phyloP scores from a whole-genome alignment of 441 rosid genomes.

The Erodium trifolium region DNA sequence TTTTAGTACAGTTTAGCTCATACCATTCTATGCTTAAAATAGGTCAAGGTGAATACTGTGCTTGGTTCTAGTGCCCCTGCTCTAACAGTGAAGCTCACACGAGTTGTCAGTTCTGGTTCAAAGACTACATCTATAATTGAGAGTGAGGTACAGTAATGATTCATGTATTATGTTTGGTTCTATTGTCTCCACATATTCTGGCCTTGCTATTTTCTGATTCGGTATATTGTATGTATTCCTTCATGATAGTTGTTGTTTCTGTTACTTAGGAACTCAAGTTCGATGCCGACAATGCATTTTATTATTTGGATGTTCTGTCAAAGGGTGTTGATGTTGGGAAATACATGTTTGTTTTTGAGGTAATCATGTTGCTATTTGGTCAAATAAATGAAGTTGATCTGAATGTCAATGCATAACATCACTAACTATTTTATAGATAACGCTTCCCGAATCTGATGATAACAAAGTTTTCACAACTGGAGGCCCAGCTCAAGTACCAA shows the following conservation, averaged over 20 bases:
- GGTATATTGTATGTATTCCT: constrained; percentile 12
- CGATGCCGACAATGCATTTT: constrained; percentile 39
- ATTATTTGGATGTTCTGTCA: constrained; percentile 47
- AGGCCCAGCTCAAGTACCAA: constrained; percentile 47
- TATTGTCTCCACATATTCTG: constrained; percentile 13
- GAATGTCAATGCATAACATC: constrained; percentile 12
- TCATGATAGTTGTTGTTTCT: constrained; percentile 13
- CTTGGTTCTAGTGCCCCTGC: constrained; percentile 80
- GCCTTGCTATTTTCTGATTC: constrained; percentile 12
- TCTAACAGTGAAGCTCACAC: constrained; percentile 58
- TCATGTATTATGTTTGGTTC: constrained; percentile 1
- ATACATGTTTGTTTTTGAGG: constrained; percentile 78
- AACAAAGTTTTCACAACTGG: constrained; percentile 49
- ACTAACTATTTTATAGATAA: constrained; percentile 30
- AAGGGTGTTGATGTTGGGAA: constrained; percentile 64
- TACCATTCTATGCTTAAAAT: constrained; percentile 15
- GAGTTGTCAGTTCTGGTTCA: constrained; percentile 40
- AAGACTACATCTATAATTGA: constrained; percentile 51
- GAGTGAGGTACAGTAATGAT: constrained; percentile 43
- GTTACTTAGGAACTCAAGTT: constrained; percentile 61
- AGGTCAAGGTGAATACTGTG: constrained; percentile 81
- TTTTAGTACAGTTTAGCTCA: constrained; percentile 2
- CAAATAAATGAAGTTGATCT: background rate
- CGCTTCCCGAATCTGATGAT: constrained; percentile 54
- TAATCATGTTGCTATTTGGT: constrained; percentile 22